Evolutionary conservation across 2,329 filamentous ascomycete genomes (phyloP).

Genomic region (Phaeosphaeriaceae sp.): DNA sequence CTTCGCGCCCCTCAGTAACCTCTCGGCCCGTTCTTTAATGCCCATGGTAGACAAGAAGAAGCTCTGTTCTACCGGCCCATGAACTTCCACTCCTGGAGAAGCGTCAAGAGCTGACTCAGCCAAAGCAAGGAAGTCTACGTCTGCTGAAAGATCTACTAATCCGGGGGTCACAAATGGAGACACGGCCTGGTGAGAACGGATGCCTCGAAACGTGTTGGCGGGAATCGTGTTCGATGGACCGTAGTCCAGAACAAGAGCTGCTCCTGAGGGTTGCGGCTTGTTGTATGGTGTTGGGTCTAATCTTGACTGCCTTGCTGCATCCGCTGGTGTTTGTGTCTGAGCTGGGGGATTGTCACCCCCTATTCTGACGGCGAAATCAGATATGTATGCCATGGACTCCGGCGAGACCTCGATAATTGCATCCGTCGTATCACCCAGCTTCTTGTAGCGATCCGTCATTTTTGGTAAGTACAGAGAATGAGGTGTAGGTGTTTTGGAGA

Average conservation of each 20-base stretch:
- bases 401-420: conserved; percentile 90
- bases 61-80: conserved; percentile 88
- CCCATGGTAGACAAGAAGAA: conserved; percentile 83
- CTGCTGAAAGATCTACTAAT: conserved; percentile 85
- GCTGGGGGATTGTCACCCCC: conserved; percentile 65
- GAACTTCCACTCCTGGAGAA: conserved; percentile 84
- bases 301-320: conserved; percentile 17
- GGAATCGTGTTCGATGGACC: conserved; percentile 82
- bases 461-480: conserved; percentile 87
- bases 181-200: conserved; percentile 77
- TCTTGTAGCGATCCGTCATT: conserved; percentile 78
- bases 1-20: conserved; percentile 46
- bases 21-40: conserved; percentile 61
- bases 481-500: conserved; percentile 77
- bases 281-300: conserved; percentile 40
- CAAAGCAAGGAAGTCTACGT: conserved; percentile 90
- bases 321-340: conserved; percentile 26
- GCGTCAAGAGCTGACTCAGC: conserved; percentile 81
- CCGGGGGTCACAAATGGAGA: conserved; percentile 83
- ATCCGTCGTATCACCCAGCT: conserved; percentile 71
- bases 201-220: conserved; percentile 88
- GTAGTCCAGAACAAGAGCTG: conserved; percentile 95
- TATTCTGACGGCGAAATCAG: conserved; percentile 84
- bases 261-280: conserved; percentile 75
- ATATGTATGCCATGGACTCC: conserved; percentile 79